Conservation (phyloP, 2,329 filamentous ascomycete species). For the Claviceps pusilla region DNA sequence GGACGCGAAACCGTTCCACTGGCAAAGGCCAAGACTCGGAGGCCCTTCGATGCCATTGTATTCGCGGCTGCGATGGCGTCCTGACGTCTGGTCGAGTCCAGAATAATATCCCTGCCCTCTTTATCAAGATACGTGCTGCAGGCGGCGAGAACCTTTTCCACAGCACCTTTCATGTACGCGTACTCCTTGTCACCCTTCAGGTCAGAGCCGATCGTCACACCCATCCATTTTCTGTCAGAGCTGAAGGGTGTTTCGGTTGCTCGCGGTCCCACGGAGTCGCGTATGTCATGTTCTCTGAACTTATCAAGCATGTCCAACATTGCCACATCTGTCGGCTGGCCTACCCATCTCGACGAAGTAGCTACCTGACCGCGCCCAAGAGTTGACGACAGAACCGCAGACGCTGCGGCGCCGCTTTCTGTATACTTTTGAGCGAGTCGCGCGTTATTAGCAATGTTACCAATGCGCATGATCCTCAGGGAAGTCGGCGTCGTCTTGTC, state of each 20-base stretch:
- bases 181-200: conserved; percentile 53
- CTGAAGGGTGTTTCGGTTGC: conserved; percentile 85
- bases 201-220: conserved; percentile 62
- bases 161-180: conserved; percentile 88
- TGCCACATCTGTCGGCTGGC: conserved; percentile 95
- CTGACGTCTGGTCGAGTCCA: conserved; percentile 62
- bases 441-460: conserved; percentile 93
- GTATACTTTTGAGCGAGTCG: conserved; percentile 59
- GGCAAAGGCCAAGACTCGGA: conserved; percentile 84
- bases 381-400: conserved; percentile 72
- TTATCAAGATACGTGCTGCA: conserved; percentile 84
- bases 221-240: conserved; percentile 98
- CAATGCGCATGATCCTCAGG: conserved; percentile 70
- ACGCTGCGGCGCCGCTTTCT: conserved; percentile 53
- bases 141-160: conserved; percentile 71
- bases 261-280: conserved; percentile 70
- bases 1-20: conserved; percentile 53
- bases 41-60: conserved; percentile 72
- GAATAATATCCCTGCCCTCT: conserved; percentile 70
- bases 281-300: conserved; percentile 81
- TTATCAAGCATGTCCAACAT: conserved; percentile 84
- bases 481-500: conserved; percentile 56
- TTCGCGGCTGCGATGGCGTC: conserved; percentile 70
- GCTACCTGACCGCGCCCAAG: conserved; percentile 43
- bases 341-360: conserved; percentile 77